phyloP scores from a whole-genome alignment of 257 asterid species.

The Knoxia roxburghii region DNA sequence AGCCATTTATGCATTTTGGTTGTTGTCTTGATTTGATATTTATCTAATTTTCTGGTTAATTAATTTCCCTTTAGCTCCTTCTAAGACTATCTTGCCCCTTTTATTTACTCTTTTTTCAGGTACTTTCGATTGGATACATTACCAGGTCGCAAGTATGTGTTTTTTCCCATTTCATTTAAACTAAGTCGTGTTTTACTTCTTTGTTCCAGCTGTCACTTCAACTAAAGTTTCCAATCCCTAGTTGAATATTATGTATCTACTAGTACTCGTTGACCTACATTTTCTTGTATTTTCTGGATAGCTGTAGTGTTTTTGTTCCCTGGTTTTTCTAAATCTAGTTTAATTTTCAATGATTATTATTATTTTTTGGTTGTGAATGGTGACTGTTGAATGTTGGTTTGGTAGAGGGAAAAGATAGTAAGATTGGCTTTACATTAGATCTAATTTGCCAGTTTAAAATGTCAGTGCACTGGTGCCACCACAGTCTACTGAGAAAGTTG shows the following conservation, averaged over 20 bases:
- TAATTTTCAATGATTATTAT: background rate
- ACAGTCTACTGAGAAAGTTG: constrained; percentile 90
- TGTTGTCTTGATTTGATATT: background rate
- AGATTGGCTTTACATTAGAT: background rate
- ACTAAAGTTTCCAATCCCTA: background rate
- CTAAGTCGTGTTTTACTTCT: background rate
- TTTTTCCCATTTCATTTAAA: background rate
- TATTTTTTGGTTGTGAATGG: background rate
- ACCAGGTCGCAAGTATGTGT: constrained; percentile 92
- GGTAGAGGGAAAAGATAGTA: background rate
- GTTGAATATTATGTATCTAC: background rate
- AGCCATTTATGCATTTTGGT: background rate
- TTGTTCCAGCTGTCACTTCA: background rate
- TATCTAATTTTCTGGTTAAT: background rate
- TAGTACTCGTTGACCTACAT: background rate
- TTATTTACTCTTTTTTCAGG: constrained; percentile 33
- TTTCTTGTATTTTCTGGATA: background rate
- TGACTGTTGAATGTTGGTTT: background rate
- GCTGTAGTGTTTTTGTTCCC: no score
- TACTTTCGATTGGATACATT: constrained; percentile 92
- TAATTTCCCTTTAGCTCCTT: constrained; percentile 4
- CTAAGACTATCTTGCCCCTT: constrained; percentile 8
- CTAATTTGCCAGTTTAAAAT: constrained; percentile 20
- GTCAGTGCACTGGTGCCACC: constrained; percentile 78
- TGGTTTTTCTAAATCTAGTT: background rate